phyloP scores from a whole-genome alignment of 2,329 filamentous ascomycete species.

The Colletotrichum sp. region DNA sequence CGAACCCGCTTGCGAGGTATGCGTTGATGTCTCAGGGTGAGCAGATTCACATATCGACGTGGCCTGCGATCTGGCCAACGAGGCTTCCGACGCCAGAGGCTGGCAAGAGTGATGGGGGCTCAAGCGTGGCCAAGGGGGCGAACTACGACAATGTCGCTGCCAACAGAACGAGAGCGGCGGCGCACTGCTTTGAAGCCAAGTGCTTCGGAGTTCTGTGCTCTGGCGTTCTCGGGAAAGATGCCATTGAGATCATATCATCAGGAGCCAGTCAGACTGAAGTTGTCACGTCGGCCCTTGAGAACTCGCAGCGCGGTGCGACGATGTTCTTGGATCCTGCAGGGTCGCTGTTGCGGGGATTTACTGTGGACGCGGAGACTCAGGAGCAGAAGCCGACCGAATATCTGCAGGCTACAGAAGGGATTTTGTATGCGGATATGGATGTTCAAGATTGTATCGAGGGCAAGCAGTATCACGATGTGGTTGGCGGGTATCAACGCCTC shows the following conservation, averaged over 20 bases:
- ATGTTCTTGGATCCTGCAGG: constrained; percentile 59
- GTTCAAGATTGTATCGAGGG: constrained; percentile 55
- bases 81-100: constrained; percentile 23
- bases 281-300: constrained; percentile 36
- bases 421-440: constrained; percentile 58
- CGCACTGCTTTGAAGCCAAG: constrained; percentile 64
- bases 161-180: constrained; percentile 56
- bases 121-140: not conserved
- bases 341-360: constrained; percentile 41
- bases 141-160: constrained; percentile 61
- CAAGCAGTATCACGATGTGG: constrained; percentile 63
- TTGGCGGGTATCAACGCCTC: constrained; percentile 59
- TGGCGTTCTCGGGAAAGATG: constrained; percentile 43
- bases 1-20: constrained; percentile 59
- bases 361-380: constrained; percentile 25
- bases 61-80: constrained; percentile 62
- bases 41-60: constrained; percentile 59
- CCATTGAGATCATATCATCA: constrained; percentile 36
- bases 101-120: not conserved
- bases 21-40: constrained; percentile 59
- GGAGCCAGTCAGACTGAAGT: constrained; percentile 31
- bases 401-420: constrained; percentile 50
- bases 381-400: constrained; percentile 33
- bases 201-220: constrained; percentile 59
- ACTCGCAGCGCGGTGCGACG: constrained; percentile 47